Evolutionary conservation across 225 moss, liverwort and hornwort species (phyloP), one percentile per base, ranked within the genome.

Genomic region (Sphagnum tenellum): DNA sequence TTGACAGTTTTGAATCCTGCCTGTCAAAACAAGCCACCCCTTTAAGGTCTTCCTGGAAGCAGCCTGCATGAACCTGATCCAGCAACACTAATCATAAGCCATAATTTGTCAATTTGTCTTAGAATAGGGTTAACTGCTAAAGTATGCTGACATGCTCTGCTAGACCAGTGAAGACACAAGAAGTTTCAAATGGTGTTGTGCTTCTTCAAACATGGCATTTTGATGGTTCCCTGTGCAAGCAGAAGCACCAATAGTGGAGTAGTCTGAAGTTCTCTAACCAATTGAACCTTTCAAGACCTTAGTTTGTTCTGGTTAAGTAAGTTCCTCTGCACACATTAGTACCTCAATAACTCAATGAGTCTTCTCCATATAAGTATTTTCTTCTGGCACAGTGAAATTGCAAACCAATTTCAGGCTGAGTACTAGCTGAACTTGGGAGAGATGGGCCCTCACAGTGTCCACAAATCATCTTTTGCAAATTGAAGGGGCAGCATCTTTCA

Each of bases 341-440:
- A 29, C 29, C 29, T 29, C 29, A 29, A 29, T 29, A 1, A 29
- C 29, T 1, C 1, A 1, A 56, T 55, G 47, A 46, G 10, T n/a
- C 44, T 29, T 29, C 0, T 29, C 29, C 29, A 29, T 29, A 1
- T 0, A 29, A 29, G 29, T 29, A 29, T 29, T 29, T 29, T 29
- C 29, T 29, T 29, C 29, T 10, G 56, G 64, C 8, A 65, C 66
- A 48, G 71, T n/a, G 7, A 50, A 44, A 12, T 64, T 62, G 61
- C 73, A 70, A 3, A 54, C 59, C 53, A 77, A 49, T 72, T 81
- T 81, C 2, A 71, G 74, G 46, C 70, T 70, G 3, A 77, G 44
- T 59, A 62, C 64, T 9, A 65, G 70, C 65, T 81, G 81, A 62
- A 81, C 77, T 60, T 81, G 71, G 48, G 69, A 81, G n/a, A 81